phyloP scores from a whole-genome alignment of 163 green algal species.

The Coccomyxa subellipsoidea region DNA sequence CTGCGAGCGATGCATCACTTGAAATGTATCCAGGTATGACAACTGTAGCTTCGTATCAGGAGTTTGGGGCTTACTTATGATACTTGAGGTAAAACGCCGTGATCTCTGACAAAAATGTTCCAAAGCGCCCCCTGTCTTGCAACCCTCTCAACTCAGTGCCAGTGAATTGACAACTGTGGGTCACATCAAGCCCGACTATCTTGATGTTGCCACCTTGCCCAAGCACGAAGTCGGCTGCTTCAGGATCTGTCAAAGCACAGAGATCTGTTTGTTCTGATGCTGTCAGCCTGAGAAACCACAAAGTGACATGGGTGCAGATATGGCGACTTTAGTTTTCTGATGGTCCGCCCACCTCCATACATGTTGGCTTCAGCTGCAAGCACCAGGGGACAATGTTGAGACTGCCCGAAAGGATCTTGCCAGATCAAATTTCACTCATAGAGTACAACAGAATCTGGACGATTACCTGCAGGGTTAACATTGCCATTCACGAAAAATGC shows the following conservation, averaged over 20 bases:
- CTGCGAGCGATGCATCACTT: too few species aligned
- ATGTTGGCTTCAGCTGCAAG: conserved; percentile 84
- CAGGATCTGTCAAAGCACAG: conserved; percentile 53
- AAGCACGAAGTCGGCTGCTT: conserved; percentile 84
- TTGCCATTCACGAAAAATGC: conserved; percentile 83
- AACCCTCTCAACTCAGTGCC: background rate
- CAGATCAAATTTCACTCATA: background rate
- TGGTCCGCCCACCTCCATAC: conserved; percentile 36
- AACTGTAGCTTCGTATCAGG: too few species aligned
- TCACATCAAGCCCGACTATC: conserved; percentile 80
- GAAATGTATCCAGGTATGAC: too few species aligned
- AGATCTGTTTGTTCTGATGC: background rate
- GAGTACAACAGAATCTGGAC: background rate
- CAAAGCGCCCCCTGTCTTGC: conserved; percentile 44
- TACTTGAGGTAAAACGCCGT: conserved; percentile 83
- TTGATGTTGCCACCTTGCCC: conserved; percentile 17
- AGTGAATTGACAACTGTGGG: conserved; percentile 50
- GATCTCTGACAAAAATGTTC: conserved; percentile 65
- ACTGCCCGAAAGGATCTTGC: too few species aligned
- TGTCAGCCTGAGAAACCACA: background rate
- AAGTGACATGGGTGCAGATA: background rate
- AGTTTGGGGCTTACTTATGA: conserved; percentile 46
- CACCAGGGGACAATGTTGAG: too few species aligned
- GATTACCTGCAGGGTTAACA: conserved; percentile 69
- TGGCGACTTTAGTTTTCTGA: background rate